These are phyloP conservation scores for Russula brevipes DNA, from an alignment of 768 basidiomycete species.

Conservation along the genomic window DNA sequence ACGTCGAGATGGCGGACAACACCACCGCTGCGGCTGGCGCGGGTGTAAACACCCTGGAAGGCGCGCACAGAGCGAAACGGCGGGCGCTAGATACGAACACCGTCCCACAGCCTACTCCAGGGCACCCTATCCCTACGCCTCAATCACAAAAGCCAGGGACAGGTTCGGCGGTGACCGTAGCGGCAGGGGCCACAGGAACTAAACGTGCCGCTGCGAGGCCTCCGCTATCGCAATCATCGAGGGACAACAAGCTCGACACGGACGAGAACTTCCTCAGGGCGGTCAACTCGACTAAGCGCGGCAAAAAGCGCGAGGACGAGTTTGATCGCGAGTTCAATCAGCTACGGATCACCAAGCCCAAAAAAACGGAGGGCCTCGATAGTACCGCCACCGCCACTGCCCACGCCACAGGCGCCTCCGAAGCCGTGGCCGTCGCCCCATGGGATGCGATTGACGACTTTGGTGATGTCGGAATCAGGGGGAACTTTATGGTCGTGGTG, in stretches of 20 bases:
- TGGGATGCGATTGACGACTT: conserved; percentile 60
- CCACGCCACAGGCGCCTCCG: not conserved
- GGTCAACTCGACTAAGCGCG: conserved; percentile 62
- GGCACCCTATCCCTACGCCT: not conserved
- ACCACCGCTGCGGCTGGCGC: not conserved
- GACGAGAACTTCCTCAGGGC: conserved; percentile 63
- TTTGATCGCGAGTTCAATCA: conserved; percentile 76
- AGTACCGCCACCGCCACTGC: conserved; percentile 32
- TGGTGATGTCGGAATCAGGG: conserved; percentile 54
- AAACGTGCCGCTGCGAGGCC: not conserved
- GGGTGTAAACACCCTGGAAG: not conserved
- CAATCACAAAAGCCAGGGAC: not conserved
- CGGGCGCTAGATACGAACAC: conserved; percentile 8
- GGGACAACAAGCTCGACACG: conserved; percentile 38
- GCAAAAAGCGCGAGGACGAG: conserved; percentile 57
- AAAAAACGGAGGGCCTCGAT: conserved; percentile 19
- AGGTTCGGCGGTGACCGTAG: not conserved
- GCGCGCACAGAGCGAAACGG: conserved; percentile 5
- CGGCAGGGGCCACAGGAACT: not conserved
- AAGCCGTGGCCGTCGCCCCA: conserved; percentile 34
- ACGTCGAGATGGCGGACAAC: not conserved
- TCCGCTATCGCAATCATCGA: not conserved
- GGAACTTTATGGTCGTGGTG: conserved; percentile 72
- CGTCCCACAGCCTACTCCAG: not conserved
- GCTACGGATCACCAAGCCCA: conserved; percentile 60